Evolutionary conservation across 2,329 filamentous ascomycete species (phyloP), one percentile per base, ranked within the genome.

Genomic region (Nakataea oryzae): DNA sequence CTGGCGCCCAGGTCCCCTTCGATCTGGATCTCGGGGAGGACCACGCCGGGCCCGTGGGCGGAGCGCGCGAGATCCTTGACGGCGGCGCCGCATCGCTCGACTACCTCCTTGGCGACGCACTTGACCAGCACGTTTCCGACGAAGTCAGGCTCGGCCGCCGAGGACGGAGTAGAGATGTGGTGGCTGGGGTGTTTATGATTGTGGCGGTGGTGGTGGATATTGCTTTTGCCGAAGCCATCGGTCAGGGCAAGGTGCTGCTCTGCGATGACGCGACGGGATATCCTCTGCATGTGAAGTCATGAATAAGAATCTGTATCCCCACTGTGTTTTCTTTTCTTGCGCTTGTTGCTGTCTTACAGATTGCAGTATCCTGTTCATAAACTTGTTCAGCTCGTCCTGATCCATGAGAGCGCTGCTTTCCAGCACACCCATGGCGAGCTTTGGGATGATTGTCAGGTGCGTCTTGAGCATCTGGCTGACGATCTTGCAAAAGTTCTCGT

Each of bases 191-290:
- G 32, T 6, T 26, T 47, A 27, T 59, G 58, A 3, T 47, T 17
- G 3, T 5, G 54, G 24, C 14, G 54, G 1, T 29, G 12, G 24
- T 56, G 54, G 26, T 92, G 93, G 78, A 96, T 93, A 85, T 90
- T 93, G 2, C 90, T 88, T 0, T 90, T 90, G 73, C 95, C 88
- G 78, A 93, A 97, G 1, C 93, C 97, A 68, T 97, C 93, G 5
- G 93, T 96, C 24, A 99, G 82, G 12, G 95, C 92, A 50, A 99
- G 85, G 71, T 99, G 95, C 70, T 99, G 95, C 75, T 99, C 95
- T 41, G 95, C 95, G 71, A 99, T 99, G 67, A 97, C 95, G 65
- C 96, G 86, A 64, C 95, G 87, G 57, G 93, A 97, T 68, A 99
- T 99, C 64, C 95, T 86, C 90, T 95, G 67, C n/a, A n/a, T n/a